phyloP scores from a whole-genome alignment of 176 grass and related monocot species.

The Avena insularis region DNA sequence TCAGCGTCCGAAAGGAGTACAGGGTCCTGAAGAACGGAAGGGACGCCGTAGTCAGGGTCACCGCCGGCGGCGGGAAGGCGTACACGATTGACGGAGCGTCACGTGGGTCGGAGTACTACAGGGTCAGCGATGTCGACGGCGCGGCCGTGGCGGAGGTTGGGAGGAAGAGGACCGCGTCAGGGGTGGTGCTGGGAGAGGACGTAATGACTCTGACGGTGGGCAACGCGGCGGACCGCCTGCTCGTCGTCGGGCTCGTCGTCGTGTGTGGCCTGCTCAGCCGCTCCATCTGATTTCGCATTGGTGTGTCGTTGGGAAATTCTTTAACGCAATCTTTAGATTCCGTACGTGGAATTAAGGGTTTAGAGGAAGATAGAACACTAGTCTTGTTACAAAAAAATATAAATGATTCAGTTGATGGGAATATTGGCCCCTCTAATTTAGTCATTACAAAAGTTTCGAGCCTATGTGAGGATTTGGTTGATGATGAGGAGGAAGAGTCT shows the following conservation, averaged over 20 bases:
- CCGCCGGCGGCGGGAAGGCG: constrained; percentile 24
- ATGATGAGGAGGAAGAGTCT: too few species aligned
- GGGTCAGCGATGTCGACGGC: neutral
- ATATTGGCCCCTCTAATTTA: too few species aligned
- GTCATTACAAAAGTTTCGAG: too few species aligned
- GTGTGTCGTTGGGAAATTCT: neutral
- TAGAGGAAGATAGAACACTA: too few species aligned
- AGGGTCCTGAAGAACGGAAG: constrained; percentile 36
- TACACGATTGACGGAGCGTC: constrained; percentile 44
- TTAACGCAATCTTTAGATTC: too few species aligned
- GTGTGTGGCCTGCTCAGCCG: constrained; percentile 66
- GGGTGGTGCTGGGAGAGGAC: constrained; percentile 68
- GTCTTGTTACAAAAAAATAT: too few species aligned
- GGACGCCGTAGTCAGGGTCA: neutral
- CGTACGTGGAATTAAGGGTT: too few species aligned
- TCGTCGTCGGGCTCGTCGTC: constrained; percentile 62
- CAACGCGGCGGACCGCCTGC: constrained; percentile 43
- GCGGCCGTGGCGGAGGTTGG: constrained; percentile 36
- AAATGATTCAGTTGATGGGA: too few species aligned
- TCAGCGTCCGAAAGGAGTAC: constrained; percentile 52
- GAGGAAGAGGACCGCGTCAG: constrained; percentile 62
- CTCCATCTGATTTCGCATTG: constrained; percentile 38
- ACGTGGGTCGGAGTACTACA: constrained; percentile 56
- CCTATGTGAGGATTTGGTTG: too few species aligned
- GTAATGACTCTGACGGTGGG: constrained; percentile 61